Evolutionary conservation across 768 basidiomycete species (phyloP).

Genomic region (Pleurotus citrinopileatus): DNA sequence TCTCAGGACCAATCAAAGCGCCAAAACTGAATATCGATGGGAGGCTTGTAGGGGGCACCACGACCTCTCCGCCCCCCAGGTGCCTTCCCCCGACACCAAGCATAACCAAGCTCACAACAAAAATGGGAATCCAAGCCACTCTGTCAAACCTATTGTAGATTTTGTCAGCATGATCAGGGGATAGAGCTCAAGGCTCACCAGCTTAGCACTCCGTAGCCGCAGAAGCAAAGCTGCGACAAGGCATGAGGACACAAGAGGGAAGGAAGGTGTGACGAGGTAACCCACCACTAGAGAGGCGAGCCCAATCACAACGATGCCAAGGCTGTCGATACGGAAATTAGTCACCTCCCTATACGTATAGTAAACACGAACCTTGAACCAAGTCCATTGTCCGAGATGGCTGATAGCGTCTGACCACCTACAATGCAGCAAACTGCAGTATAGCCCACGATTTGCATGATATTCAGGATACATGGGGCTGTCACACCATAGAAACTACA

Average conservation of each 20-base stretch:
- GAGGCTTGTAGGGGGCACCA: conserved; percentile 49
- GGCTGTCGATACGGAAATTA: conserved; percentile 33
- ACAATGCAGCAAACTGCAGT: conserved; percentile 71
- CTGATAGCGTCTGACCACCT: conserved; percentile 54
- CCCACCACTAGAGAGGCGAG: conserved; percentile 63
- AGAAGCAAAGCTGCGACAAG: conserved; percentile 45
- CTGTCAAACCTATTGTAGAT: conserved; percentile 54
- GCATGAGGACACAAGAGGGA: not conserved
- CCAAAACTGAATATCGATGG: conserved; percentile 56
- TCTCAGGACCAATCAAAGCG: conserved; percentile 44
- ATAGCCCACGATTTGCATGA: conserved; percentile 65
- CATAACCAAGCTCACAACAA: conserved; percentile 70
- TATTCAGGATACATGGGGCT: conserved; percentile 57
- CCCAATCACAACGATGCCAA: conserved; percentile 80
- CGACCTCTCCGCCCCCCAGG: conserved; percentile 45
- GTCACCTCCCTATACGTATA: no score
- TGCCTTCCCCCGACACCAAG: conserved; percentile 75
- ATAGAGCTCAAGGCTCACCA: conserved; percentile 27
- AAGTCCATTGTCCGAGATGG: conserved; percentile 31
- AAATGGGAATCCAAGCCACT: conserved; percentile 72
- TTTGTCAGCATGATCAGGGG: not conserved
- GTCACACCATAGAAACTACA: conserved; percentile 62
- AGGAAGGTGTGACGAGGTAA: conserved; percentile 32
- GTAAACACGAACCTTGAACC: conserved; percentile 28
- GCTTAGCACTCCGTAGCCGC: conserved; percentile 48